Percentiles rank a stretch among this genome's conserved stretches.
Evolutionary conservation across 257 asterid genomes (phyloP).

Genomic region (Solanum paucissectum): DNA sequence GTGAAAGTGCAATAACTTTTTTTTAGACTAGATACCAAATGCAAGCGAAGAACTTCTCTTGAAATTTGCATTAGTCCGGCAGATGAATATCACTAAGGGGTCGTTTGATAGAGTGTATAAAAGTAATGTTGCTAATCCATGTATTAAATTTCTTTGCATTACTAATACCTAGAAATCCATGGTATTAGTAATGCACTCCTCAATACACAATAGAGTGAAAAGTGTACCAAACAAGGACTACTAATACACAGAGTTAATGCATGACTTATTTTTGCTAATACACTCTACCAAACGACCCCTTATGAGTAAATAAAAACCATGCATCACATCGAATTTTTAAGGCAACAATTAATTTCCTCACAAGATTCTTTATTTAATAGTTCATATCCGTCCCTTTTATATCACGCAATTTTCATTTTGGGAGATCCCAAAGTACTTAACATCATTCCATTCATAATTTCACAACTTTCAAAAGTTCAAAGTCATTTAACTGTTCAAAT

Average conservation of each 20-base stretch:
- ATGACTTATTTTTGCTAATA: no score
- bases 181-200: no score
- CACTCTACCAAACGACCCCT: no score
- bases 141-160: no score
- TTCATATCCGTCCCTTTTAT: background rate
- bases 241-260: no score
- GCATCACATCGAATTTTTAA: background rate
- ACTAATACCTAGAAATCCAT: no score
- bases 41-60: background rate
- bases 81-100: background rate
- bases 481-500: background rate
- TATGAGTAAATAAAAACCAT: background rate
- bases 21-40: background rate
- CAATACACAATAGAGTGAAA: no score
- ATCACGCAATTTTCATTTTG: background rate
- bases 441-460: background rate
- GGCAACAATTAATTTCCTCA: background rate
- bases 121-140: no score
- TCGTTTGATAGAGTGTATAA: no score
- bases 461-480: background rate
- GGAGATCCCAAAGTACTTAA: background rate
- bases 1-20: background rate
- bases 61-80: background rate
- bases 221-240: no score
- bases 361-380: background rate